Evolutionary conservation across 441 rosid genomes (phyloP).

Genomic region (Melastoma candidum): DNA sequence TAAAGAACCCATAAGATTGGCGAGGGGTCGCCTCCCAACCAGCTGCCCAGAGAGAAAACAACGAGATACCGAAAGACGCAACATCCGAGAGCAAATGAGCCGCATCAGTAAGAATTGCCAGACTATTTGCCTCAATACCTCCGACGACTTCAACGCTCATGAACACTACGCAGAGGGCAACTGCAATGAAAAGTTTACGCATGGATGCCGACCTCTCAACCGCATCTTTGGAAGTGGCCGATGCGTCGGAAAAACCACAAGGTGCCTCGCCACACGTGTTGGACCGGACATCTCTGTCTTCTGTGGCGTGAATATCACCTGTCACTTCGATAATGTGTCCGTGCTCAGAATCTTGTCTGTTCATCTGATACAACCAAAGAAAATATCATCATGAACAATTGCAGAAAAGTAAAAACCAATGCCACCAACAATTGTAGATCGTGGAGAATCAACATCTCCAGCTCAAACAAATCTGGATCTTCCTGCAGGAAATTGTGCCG

Average conservation of each 20-base stretch:
- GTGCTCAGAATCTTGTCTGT: conserved; percentile 17
- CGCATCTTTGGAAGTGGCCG: conserved; percentile 46
- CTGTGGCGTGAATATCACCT: conserved; percentile 21
- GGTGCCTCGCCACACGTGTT: conserved; percentile 57
- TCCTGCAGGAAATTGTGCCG: too few species aligned
- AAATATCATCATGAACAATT: too few species aligned
- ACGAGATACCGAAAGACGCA: conserved; percentile 60
- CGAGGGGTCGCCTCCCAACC: conserved; percentile 75
- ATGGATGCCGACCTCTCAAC: conserved; percentile 47
- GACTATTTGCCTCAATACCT: conserved; percentile 61
- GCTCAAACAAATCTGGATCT: too few species aligned
- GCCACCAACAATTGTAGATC: too few species aligned
- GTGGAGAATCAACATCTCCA: too few species aligned
- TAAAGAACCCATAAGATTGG: conserved; percentile 62
- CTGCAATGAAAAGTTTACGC: conserved; percentile 50
- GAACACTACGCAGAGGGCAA: conserved; percentile 46
- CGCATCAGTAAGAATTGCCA: conserved; percentile 62
- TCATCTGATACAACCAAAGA: conserved; percentile 6
- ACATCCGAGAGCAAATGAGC: conserved; percentile 72
- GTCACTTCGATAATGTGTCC: conserved; percentile 43
- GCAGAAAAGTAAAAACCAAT: too few species aligned
- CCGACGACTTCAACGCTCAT: conserved; percentile 61
- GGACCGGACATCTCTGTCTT: conserved; percentile 16
- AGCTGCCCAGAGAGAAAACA: conserved; percentile 66
- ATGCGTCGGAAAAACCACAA: conserved; percentile 54